Conservation (phyloP, 768 basidiomycete species). For the Pleurotus platypus region DNA sequence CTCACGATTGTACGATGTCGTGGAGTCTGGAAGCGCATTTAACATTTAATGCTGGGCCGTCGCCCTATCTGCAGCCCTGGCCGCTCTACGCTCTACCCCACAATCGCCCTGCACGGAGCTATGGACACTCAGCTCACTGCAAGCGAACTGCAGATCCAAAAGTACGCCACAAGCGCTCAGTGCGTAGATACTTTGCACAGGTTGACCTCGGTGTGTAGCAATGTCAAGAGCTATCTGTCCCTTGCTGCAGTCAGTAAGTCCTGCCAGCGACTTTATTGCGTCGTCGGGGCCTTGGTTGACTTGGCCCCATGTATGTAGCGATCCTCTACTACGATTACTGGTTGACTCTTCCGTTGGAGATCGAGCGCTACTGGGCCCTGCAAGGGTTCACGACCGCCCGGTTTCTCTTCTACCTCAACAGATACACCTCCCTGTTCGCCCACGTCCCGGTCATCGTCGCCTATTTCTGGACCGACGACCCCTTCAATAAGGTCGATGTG, state of each 20-base stretch:
- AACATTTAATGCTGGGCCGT: background rate
- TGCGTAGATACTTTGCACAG: too few species aligned
- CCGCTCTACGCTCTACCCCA: too few species aligned
- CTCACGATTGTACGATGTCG: background rate
- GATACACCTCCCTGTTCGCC: constrained; percentile 35
- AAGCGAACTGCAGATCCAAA: constrained; percentile 1
- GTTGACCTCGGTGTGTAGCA: background rate
- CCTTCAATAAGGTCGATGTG: constrained; percentile 22
- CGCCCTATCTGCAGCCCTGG: too few species aligned
- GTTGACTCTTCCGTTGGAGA: constrained; percentile 39
- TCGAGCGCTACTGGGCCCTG: constrained; percentile 39
- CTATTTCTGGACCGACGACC: constrained; percentile 27
- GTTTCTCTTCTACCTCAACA: constrained; percentile 37
- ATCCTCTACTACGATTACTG: constrained; percentile 43
- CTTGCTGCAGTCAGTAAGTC: constrained; percentile 3
- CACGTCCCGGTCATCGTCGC: constrained; percentile 33
- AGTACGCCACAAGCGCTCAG: background rate
- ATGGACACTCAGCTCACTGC: background rate
- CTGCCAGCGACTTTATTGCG: too few species aligned
- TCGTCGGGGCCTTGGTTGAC: too few species aligned
- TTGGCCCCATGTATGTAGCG: constrained; percentile 15
- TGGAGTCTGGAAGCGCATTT: too few species aligned
- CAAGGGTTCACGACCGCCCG: constrained; percentile 25
- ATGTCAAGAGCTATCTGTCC: constrained; percentile 6
- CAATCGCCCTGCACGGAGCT: background rate